Base-by-base conservation (phyloP, 1,139 yeast genomes). In the Meyerozyma elateridarum region DNA sequence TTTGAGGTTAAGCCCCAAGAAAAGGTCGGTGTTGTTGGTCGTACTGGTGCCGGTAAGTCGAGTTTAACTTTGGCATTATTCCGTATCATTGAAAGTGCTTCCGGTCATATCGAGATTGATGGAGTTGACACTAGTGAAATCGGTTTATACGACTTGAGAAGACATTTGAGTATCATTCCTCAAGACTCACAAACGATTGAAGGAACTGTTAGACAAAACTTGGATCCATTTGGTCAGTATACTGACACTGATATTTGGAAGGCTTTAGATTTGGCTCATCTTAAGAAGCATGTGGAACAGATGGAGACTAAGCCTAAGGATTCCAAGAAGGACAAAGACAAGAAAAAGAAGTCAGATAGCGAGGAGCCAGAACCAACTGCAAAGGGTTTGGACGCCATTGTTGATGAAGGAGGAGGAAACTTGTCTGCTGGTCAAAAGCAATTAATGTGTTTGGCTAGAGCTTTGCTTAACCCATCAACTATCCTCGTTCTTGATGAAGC, bases 11-110 rank as follows among this genome's bases (percentile, higher is more conserved):
- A 52, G 32, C 52, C 62, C 4, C 41, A 52, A 3, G 68, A 63
- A 37, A 63, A 63, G 40, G 45, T 63, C 29, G 70, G 70, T 12
- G 58, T 63, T 36, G 68, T 62, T 21, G 69, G 69, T 11, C 47
- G 70, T 42, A 63, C 70, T 3, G 70, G 70, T 7, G 68, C 70
- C 3, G 70, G 70, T 5, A 63, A 63, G 37, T 60, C 66, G 5
- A 54, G 67, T 0, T 50, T 63, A 21, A 55, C 68, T 2, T 48
- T 62, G 36, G 67, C 69, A 1, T 43, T 63, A 9, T 63, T 62
- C 51, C 50, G 70, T 20, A 59, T 63, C 8, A 54, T 63, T 27
- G 69, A 63, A 43, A 56, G 67, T 4, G 48, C 55, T 11, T 25
- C 36, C 1, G 69, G 69, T 4, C 44, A 49, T 30, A 57, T 63